Conservation (phyloP, 257 asterid genomes). For the Paraleonurus japonicus region DNA sequence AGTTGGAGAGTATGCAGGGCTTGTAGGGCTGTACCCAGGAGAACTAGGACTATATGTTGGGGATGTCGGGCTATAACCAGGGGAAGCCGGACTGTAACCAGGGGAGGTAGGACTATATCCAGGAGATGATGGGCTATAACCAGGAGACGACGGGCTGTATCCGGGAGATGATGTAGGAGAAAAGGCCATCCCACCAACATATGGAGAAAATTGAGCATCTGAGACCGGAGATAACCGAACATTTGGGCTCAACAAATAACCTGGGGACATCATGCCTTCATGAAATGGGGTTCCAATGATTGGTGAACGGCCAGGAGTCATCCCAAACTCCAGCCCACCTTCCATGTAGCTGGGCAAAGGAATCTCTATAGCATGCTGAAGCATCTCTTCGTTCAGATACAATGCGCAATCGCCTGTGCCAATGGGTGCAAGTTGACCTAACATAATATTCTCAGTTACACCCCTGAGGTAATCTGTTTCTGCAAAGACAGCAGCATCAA, state of each 20-base stretch:
- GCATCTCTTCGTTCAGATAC: constrained; percentile 87
- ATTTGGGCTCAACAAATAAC: constrained; percentile 74
- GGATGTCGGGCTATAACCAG: constrained; percentile 87
- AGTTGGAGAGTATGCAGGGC: constrained; percentile 93
- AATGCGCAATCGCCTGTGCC: constrained; percentile 95
- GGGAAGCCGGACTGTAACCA: constrained; percentile 84
- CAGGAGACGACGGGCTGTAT: constrained; percentile 67
- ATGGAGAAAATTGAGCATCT: constrained; percentile 93
- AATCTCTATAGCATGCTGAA: constrained; percentile 89
- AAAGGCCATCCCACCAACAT: constrained; percentile 77
- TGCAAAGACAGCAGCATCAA: constrained; percentile 96
- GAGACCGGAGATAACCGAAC: constrained; percentile 67
- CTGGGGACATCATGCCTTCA: constrained; percentile 97
- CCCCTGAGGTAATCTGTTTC: constrained; percentile 87
- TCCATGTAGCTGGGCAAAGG: constrained; percentile 93
- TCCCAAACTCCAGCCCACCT: constrained; percentile 87
- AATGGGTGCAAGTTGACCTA: constrained; percentile 98
- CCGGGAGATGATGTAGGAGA: constrained; percentile 89
- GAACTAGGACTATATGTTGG: constrained; percentile 95
- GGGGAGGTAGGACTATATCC: constrained; percentile 90
- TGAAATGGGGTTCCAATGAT: constrained; percentile 79
- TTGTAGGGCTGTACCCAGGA: constrained; percentile 89
- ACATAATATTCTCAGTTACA: constrained; percentile 94
- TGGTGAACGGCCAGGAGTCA: constrained; percentile 96
- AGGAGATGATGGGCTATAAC: constrained; percentile 86